Conservation (phyloP, 2,329 filamentous ascomycete genomes). For the Cladosporium velox region DNA sequence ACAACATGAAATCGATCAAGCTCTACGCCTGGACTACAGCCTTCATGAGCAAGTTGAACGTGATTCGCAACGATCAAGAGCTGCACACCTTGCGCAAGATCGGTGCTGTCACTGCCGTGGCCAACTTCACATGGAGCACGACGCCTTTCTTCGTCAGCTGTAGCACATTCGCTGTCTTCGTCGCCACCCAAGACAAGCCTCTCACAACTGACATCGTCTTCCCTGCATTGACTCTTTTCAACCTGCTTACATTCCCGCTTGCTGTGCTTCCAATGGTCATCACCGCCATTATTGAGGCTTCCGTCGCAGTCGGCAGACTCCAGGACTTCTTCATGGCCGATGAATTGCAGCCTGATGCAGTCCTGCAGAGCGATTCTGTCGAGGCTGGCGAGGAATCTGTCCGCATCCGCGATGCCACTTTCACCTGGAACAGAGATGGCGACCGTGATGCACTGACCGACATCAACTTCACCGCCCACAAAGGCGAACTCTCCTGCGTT, state of each 20-base stretch:
- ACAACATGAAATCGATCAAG: conserved; percentile 99
- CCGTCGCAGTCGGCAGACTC: conserved; percentile 84
- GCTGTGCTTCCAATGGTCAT: conserved; percentile 97
- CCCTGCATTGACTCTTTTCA: conserved; percentile 89
- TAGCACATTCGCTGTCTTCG: conserved; percentile 92
- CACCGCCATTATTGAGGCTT: conserved; percentile 90
- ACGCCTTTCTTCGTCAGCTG: conserved; percentile 98
- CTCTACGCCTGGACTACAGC: conserved; percentile 96
- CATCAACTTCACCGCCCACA: conserved; percentile 85
- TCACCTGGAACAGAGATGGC: conserved; percentile 91
- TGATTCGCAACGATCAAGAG: conserved; percentile 93
- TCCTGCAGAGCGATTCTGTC: conserved; percentile 67
- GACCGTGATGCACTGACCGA: conserved; percentile 68
- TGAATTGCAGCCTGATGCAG: conserved; percentile 84
- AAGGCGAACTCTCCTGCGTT: conserved; percentile 89
- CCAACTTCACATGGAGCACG: conserved; percentile 97
- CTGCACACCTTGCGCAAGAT: conserved; percentile 95
- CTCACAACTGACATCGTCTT: conserved; percentile 95
- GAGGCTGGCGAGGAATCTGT: conserved; percentile 84
- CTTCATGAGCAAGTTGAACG: conserved; percentile 96
- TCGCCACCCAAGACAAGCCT: conserved; percentile 76
- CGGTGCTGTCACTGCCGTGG: conserved; percentile 87
- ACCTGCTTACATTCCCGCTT: conserved; percentile 90
- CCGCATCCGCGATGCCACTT: conserved; percentile 77
- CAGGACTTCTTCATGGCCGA: conserved; percentile 84